A percentile compares a stretch with the other conserved stretches of the same genome.
Conservation (phyloP, 2,329 filamentous ascomycete genomes). For the Penicillium sp. region DNA sequence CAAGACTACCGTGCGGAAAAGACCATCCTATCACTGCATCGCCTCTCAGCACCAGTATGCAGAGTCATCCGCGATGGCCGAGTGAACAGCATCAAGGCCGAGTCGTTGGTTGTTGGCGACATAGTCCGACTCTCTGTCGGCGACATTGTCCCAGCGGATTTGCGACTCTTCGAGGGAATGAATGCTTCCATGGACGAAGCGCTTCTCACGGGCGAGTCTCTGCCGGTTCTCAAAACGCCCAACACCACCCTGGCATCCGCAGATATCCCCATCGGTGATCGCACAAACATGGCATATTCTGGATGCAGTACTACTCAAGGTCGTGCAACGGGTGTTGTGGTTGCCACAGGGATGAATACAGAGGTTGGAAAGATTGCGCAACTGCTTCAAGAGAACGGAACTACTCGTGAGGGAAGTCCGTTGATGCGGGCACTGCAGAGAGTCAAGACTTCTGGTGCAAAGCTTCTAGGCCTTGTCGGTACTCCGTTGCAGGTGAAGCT, state of each 20-base stretch:
- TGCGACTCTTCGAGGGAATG: slow-evolving; percentile 61
- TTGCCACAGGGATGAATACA: slow-evolving; percentile 64
- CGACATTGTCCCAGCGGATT: slow-evolving; percentile 63
- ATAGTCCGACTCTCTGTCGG: slow-evolving; percentile 57
- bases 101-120: slow-evolving; percentile 64
- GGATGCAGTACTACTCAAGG: slow-evolving; percentile 64
- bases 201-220: slow-evolving; percentile 63
- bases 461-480: slow-evolving; percentile 61
- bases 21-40: slow-evolving; percentile 61
- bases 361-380: slow-evolving; percentile 65
- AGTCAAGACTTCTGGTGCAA: slow-evolving; percentile 52
- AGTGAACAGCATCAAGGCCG: slow-evolving; percentile 55
- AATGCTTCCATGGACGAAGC: slow-evolving; percentile 75
- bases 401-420: slow-evolving; percentile 14
- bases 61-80: slow-evolving; percentile 61
- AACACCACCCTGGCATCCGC: slow-evolving; percentile 31
- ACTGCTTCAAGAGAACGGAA: slow-evolving; percentile 57
- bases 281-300: slow-evolving; percentile 64
- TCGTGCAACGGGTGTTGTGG: slow-evolving; percentile 61
- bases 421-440: slow-evolving; percentile 41
- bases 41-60: slow-evolving; percentile 60
- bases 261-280: slow-evolving; percentile 56
- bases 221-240: slow-evolving; percentile 60
- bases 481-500: slow-evolving; percentile 85
- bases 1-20: slow-evolving; percentile 65